Evolutionary conservation across 2,329 filamentous ascomycete species (phyloP), one percentile per base, ranked within the genome.

Genomic region (Biscogniauxia mediterranea): DNA sequence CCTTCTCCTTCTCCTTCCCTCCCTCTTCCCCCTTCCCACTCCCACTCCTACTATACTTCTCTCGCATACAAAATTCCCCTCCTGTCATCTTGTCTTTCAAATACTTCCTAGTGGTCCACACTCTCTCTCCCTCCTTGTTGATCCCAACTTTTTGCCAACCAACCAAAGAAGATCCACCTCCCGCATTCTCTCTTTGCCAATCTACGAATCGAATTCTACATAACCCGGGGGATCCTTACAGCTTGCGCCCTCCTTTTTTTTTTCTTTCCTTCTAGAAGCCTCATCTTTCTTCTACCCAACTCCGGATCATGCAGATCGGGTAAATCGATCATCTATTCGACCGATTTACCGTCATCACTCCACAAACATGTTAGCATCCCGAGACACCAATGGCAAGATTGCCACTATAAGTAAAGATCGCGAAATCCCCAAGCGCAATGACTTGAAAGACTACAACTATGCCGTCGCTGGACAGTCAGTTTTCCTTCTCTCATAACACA

Each of bases 401-500:
- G 65, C 61, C 51, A 59, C 55, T 55, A 69, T 13, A 32, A 32
- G 61, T 51, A 69, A 55, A 56, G 69, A 71, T 26, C 68, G 68
- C 56, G 76, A 76, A 67, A 76, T 87, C 50, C 85, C 88, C 57
- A 83, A 84, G 65, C 79, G 81, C 59, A 80, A 84, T 59, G 85
- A 88, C 61, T 81, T 93, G 53, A 80, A 87, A 67, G 83, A 87
- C 58, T 95, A 90, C 77, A 85, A 86, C 69, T 83, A 92, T 71
- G 91, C 89, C 56, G 92, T 93, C 64, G 92, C 92, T 64, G 92
- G 92, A 77, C 92, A 96, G 91, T 93, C 82, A 83, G 90, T 85
- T 46, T 54, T 46, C 61, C 42, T 53, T 21, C 60, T 56, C 52
- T 56, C 4, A 46, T 49, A 52, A 46, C 46, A 50, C 50, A 9